These are phyloP conservation scores for Graphiopsis chlorocephala DNA, from an alignment of 2,329 filamentous ascomycete genomes.

Conservation along the genomic window DNA sequence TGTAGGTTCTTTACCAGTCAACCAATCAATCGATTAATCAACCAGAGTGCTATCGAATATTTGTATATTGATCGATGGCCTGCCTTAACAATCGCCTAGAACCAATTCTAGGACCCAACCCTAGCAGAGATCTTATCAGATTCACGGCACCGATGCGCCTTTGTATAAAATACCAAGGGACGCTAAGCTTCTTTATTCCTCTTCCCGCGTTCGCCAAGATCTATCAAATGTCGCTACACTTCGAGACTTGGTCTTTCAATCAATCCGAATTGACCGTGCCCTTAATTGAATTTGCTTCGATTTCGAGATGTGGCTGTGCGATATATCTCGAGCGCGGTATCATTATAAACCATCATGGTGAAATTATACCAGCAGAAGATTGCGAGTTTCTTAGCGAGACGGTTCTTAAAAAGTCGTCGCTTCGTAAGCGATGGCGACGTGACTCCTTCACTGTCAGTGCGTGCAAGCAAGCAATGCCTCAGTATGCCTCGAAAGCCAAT, in stretches of 20 bases:
- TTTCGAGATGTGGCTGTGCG: background rate
- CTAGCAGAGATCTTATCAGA: background rate
- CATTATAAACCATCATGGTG: too few relatives aligned
- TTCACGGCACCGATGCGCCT: background rate
- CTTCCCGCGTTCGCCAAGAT: background rate
- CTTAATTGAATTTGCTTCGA: background rate
- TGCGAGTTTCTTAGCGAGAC: background rate
- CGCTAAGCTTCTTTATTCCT: background rate
- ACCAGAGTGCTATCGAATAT: too few relatives aligned
- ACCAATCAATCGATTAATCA: background rate
- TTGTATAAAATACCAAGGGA: background rate
- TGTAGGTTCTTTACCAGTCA: background rate
- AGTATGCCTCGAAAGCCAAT: background rate
- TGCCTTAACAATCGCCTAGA: too few relatives aligned
- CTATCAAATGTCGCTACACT: background rate
- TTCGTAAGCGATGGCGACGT: background rate
- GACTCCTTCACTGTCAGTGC: background rate
- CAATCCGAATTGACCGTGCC: background rate
- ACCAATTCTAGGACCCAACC: too few relatives aligned
- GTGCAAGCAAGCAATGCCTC: too few relatives aligned
- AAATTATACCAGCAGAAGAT: fast-evolving
- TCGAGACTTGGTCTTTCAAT: background rate
- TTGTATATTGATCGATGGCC: background rate
- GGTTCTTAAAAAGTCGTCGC: background rate
- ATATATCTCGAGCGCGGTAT: background rate